Evolutionary conservation across 2,329 filamentous ascomycete species (phyloP).

Genomic region (Talaromyces sp.): DNA sequence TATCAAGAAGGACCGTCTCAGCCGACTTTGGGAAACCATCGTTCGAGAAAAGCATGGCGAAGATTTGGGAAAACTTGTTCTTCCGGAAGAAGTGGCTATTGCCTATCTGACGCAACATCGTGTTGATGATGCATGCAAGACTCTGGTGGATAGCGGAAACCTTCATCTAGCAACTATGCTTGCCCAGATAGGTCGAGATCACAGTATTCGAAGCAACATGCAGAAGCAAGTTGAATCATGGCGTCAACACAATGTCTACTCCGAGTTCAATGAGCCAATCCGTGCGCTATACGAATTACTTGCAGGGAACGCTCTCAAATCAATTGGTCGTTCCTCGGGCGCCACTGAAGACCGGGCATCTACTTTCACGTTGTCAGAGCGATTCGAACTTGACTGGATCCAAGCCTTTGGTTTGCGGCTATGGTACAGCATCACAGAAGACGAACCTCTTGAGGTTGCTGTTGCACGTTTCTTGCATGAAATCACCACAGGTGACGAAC

Average conservation of each 20-base stretch:
- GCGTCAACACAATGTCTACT: conserved; percentile 76
- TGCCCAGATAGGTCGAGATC: conserved; percentile 73
- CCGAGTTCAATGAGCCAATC: conserved; percentile 80
- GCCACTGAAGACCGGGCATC: conserved; percentile 75
- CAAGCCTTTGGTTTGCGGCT: conserved; percentile 87
- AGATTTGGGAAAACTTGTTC: conserved; percentile 62
- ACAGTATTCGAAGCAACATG: conserved; percentile 69
- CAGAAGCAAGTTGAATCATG: conserved; percentile 77
- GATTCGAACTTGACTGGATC: conserved; percentile 87
- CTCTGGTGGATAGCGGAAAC: conserved; percentile 71
- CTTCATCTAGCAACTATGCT: conserved; percentile 82
- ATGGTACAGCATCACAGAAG: conserved; percentile 74
- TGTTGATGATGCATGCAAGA: conserved; percentile 76
- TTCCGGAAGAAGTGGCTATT: conserved; percentile 78
- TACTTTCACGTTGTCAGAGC: conserved; percentile 76
- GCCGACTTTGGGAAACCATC: conserved; percentile 40
- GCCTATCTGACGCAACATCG: conserved; percentile 74
- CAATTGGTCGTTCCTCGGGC: conserved; percentile 68
- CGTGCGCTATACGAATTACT: conserved; percentile 87
- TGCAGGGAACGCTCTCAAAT: conserved; percentile 80
- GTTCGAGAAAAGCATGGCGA: conserved; percentile 62
- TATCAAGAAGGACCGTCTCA: conserved; percentile 49
- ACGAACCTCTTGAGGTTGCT: conserved; percentile 68
- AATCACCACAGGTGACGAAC: conserved; percentile 66
- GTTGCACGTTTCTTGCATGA: conserved; percentile 72